Base-by-base conservation (phyloP, 2,329 filamentous ascomycete species). In the Penicillium nordicum region DNA sequence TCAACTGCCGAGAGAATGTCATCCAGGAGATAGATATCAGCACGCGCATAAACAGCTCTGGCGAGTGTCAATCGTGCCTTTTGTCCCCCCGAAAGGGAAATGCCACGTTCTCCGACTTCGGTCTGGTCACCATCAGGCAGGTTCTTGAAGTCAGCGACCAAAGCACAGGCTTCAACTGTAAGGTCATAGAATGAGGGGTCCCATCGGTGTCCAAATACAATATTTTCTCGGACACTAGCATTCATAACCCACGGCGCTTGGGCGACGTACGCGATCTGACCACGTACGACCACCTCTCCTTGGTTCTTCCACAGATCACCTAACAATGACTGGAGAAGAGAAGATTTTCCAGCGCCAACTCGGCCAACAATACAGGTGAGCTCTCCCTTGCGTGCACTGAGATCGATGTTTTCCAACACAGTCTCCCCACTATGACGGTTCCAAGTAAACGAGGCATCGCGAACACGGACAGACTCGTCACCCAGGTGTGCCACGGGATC, bases 191-290 rank as follows among this genome's bases (percentile, higher is more conserved):
- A 99, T 30, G 88, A 83, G 5, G 92, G 87, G 74, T 99, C 93
- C 80, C 89, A 97, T 45, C 90, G 87, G 75, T 99, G 92, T 1
- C 94, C 94, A 69, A 99, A 99, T 5, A 97, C 82, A 65, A 99
- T 96, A 70, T 99, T 99, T 70, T 99, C 94, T 67, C 92, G 90
- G 55, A 99, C 92, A 30, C 90, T 96, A 9, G 94, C 94, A 70
- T 99, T 99, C 87, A 97, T 93, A 50, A 99, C 89, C 94, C 95
- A 99, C 21, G 92, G 81, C 67, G 90, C 87, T 73, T 99, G 95
- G 16, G 92, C 90, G 57, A 96, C 94, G 72, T 97, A 99, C 1
- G 94, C 94, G 40, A 91, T 84, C 29, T 82, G 85, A 45, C 94
- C 95, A 64, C 89, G 87, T 10, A 99, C 82, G 53, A 89, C 81